These are phyloP conservation scores for Nakaseomyces glabratus DNA, from an alignment of 1,139 yeast species.

Conservation along the genomic window DNA sequence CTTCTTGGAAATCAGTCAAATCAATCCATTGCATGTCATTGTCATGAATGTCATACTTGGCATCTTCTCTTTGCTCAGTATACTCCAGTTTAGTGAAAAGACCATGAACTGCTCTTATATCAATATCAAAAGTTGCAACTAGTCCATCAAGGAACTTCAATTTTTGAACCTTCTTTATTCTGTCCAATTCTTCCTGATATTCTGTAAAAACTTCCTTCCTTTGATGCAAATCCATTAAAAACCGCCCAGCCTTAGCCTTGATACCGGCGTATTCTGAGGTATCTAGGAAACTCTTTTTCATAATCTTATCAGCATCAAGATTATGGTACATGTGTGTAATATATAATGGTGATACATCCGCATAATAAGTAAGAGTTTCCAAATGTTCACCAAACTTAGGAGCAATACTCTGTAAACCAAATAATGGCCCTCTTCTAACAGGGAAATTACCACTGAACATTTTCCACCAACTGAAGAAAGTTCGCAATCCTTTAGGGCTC, in stretches of 20 bases:
- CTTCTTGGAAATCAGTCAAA: slow-evolving; percentile 68
- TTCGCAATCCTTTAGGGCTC: slow-evolving; percentile 57
- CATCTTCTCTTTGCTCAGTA: slow-evolving; percentile 28
- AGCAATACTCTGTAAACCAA: slow-evolving; percentile 37
- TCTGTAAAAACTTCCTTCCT: slow-evolving; percentile 60
- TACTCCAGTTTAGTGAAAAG: slow-evolving; percentile 49
- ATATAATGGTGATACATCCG: slow-evolving; percentile 63
- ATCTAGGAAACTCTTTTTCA: slow-evolving; percentile 40
- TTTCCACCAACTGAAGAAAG: slow-evolving; percentile 80
- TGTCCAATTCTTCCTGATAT: slow-evolving; percentile 47
- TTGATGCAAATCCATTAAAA: slow-evolving; percentile 76
- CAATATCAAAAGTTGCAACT: slow-evolving; percentile 38
- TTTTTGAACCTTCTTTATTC: slow-evolving; percentile 46
- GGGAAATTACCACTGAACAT: slow-evolving; percentile 71
- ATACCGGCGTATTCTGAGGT: slow-evolving; percentile 59
- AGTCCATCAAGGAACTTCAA: slow-evolving; percentile 44
- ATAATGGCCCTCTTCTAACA: slow-evolving; percentile 61
- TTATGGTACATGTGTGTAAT: slow-evolving; percentile 66
- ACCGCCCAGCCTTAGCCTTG: slow-evolving; percentile 59
- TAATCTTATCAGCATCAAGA: slow-evolving; percentile 37
- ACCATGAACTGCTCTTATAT: slow-evolving; percentile 63
- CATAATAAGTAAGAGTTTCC: slow-evolving; percentile 70
- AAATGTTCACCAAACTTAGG: slow-evolving; percentile 71
- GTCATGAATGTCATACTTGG: slow-evolving; percentile 29
- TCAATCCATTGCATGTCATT: slow-evolving; percentile 67